These are phyloP conservation scores for Hypoxylon sp. DNA, from an alignment of 2,329 filamentous ascomycete species.

Conservation along the genomic window DNA sequence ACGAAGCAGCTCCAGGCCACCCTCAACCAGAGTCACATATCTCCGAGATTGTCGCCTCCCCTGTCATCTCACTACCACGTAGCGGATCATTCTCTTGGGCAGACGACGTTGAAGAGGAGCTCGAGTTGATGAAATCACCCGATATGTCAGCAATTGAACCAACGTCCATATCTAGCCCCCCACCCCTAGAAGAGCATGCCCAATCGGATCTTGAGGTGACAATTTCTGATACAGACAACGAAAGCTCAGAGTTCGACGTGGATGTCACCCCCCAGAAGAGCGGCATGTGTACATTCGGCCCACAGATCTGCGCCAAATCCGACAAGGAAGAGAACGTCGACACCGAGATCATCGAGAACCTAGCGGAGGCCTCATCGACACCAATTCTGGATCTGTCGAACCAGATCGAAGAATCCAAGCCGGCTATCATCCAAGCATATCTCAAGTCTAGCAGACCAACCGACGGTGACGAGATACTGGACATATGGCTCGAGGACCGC, in stretches of 20 bases:
- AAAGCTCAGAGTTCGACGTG: constrained; percentile 13
- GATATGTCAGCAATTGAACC: background rate
- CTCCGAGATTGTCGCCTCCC: background rate
- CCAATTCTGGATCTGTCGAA: background rate
- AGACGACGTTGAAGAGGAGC: constrained; percentile 25
- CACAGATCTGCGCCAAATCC: background rate
- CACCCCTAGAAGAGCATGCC: background rate
- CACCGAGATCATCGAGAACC: background rate
- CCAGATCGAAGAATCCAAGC: background rate
- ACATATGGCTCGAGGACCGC: constrained; percentile 18
- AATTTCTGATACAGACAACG: background rate
- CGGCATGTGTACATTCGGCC: background rate
- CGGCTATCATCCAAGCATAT: background rate
- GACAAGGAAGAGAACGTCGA: background rate
- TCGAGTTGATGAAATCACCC: background rate
- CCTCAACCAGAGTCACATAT: too few relatives aligned
- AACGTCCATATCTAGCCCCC: background rate
- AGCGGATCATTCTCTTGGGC: constrained; percentile 29
- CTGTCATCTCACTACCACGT: background rate
- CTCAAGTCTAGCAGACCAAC: background rate
- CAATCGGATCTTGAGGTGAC: background rate
- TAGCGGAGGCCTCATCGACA: background rate
- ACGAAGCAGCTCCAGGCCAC: background rate
- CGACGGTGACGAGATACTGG: constrained; percentile 17
- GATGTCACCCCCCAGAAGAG: background rate